These are phyloP conservation scores for Phytomonas sp. DNA, from an alignment of 208 protist genomes.

Conservation along the genomic window DNA sequence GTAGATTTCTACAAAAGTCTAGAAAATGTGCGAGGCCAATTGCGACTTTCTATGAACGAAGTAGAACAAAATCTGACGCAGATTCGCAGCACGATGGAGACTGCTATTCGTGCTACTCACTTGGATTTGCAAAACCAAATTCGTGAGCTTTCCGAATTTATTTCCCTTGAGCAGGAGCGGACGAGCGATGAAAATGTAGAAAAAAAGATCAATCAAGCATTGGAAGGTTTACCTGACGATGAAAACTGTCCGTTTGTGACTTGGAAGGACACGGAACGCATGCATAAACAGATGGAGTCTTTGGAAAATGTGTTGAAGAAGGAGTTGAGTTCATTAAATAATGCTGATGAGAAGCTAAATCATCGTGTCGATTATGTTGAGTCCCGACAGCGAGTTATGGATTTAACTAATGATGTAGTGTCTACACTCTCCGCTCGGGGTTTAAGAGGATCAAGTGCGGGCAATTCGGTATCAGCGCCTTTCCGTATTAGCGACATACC, in stretches of 20 bases:
- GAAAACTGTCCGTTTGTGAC: background rate
- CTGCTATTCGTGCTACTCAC: background rate
- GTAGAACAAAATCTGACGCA: constrained; percentile 28
- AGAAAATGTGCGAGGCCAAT: constrained; percentile 13
- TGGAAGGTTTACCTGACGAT: background rate
- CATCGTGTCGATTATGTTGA: background rate
- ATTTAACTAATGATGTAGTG: background rate
- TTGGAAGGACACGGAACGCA: background rate
- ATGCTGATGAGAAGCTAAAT: background rate
- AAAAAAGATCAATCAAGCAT: background rate
- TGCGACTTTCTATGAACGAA: constrained; percentile 16
- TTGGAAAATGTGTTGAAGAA: background rate
- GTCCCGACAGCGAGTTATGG: background rate
- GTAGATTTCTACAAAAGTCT: constrained; percentile 13
- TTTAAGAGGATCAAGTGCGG: background rate
- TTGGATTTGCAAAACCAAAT: background rate
- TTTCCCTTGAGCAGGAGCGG: background rate
- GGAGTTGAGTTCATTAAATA: background rate
- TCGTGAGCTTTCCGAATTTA: background rate
- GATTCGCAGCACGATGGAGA: constrained; percentile 26
- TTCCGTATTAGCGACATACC: background rate
- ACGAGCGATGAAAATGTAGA: background rate
- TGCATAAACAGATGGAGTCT: background rate
- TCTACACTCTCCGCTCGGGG: background rate
- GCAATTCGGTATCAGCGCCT: background rate